Evolutionary conservation across 768 basidiomycete genomes (phyloP).

Genomic region (Pisolithus microcarpus): DNA sequence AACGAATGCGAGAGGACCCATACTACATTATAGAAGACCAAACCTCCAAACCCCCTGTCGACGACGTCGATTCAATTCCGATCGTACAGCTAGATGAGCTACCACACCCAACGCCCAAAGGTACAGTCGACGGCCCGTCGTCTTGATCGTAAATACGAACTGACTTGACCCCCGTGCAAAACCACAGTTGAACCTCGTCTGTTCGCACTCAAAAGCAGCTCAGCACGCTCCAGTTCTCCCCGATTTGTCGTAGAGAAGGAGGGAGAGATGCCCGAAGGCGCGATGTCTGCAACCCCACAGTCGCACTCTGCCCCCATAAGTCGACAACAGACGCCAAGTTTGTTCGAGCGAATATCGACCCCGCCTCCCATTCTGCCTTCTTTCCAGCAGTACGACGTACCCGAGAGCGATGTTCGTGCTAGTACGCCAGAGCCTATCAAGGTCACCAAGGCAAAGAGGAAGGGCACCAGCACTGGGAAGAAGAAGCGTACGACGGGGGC

Average conservation of each 20-base stretch:
- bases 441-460: constrained; percentile 68
- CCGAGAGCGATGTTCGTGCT: constrained; percentile 40
- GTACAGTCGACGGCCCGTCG: neutral
- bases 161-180: constrained; percentile 12
- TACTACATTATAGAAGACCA: constrained; percentile 78
- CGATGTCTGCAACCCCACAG: constrained; percentile 14
- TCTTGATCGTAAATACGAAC: constrained; percentile 11
- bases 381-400: constrained; percentile 50
- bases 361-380: constrained; percentile 30
- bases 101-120: constrained; percentile 39
- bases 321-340: constrained; percentile 16
- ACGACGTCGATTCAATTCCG: constrained; percentile 88
- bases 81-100: constrained; percentile 77
- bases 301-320: constrained; percentile 22
- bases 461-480: constrained; percentile 40
- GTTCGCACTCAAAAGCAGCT: constrained; percentile 38
- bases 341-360: constrained; percentile 28
- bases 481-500: constrained; percentile 54
- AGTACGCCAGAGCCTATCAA: constrained; percentile 66
- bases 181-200: constrained; percentile 30
- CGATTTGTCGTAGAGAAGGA: constrained; percentile 62
- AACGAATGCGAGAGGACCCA: constrained; percentile 77
- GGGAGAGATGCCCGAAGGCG: constrained; percentile 83
- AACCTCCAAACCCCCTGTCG: constrained; percentile 30
- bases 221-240: constrained; percentile 35